Conservation (phyloP, 495 filamentous ascomycete species). For the Hyaloscypha finlandica region DNA sequence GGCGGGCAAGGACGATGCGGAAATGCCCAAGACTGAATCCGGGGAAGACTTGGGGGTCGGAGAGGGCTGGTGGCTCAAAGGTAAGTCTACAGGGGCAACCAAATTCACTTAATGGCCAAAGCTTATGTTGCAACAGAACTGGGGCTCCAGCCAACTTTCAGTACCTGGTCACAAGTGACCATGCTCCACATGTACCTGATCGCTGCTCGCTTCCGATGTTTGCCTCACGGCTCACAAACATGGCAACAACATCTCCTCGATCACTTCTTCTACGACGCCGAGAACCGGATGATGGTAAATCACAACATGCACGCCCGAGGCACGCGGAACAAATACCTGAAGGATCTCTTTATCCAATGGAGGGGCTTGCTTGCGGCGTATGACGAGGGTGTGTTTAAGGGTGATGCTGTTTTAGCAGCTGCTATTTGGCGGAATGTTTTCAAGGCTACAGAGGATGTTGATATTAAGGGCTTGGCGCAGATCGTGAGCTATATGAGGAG, state of each 20-base stretch:
- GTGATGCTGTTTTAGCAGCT: constrained; percentile 81
- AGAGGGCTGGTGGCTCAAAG: constrained; percentile 79
- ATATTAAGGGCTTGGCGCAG: constrained; percentile 68
- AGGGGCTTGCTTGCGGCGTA: constrained; percentile 80
- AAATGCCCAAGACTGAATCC: constrained; percentile 63
- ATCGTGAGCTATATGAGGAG: constrained; percentile 80
- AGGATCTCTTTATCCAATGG: constrained; percentile 92
- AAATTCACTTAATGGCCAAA: background rate
- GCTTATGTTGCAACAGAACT: constrained; percentile 19
- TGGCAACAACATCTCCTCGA: constrained; percentile 82
- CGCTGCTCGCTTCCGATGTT: constrained; percentile 78
- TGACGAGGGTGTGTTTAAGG: constrained; percentile 82
- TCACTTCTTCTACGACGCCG: constrained; percentile 91
- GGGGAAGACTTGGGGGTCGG: constrained; percentile 80
- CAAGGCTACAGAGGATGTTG: constrained; percentile 70
- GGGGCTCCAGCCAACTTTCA: constrained; percentile 79
- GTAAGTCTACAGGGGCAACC: constrained; percentile 46
- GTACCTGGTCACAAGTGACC: constrained; percentile 92
- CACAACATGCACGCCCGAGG: constrained; percentile 67
- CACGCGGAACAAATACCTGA: constrained; percentile 81
- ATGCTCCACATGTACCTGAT: constrained; percentile 95
- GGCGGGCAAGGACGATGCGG: constrained; percentile 51
- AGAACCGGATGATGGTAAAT: constrained; percentile 74
- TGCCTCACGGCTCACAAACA: constrained; percentile 61
- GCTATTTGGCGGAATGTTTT: constrained; percentile 95